Evolutionary conservation across 441 rosid species (phyloP).

Genomic region (Populus hybrid): DNA sequence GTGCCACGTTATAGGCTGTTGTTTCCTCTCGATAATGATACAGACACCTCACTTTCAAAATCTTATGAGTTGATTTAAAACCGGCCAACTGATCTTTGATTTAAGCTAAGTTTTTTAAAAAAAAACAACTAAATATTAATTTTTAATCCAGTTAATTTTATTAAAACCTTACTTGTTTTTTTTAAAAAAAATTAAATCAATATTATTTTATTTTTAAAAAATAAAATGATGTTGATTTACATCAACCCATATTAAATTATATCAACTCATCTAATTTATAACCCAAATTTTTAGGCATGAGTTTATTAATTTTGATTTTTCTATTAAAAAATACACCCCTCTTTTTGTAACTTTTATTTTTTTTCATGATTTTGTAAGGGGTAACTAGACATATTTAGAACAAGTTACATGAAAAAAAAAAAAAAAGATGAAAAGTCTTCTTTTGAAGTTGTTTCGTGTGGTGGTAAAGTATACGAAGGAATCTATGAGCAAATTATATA

Average conservation of each 20-base stretch:
- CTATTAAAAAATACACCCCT: not conserved
- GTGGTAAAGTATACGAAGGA: not conserved
- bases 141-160: not conserved
- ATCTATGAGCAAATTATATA: no score
- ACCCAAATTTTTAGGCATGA: not conserved
- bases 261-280: no score
- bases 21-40: not conserved
- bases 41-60: not conserved
- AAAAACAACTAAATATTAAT: no score
- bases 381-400: not conserved
- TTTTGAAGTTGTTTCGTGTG: not conserved
- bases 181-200: no score
- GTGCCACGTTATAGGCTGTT: not conserved
- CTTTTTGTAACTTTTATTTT: no score
- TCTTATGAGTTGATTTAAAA: not conserved
- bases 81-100: not conserved
- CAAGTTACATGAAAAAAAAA: no score
- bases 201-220: no score
- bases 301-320: no score
- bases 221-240: no score
- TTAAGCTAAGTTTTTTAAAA: not conserved
- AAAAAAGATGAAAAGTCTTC: not conserved
- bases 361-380: not conserved
- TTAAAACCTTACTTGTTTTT: no score
- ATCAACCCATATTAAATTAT: no score